Evolutionary conservation across 1,284 basidiomycete species (phyloP).

Genomic region (Ustilago crameri): DNA sequence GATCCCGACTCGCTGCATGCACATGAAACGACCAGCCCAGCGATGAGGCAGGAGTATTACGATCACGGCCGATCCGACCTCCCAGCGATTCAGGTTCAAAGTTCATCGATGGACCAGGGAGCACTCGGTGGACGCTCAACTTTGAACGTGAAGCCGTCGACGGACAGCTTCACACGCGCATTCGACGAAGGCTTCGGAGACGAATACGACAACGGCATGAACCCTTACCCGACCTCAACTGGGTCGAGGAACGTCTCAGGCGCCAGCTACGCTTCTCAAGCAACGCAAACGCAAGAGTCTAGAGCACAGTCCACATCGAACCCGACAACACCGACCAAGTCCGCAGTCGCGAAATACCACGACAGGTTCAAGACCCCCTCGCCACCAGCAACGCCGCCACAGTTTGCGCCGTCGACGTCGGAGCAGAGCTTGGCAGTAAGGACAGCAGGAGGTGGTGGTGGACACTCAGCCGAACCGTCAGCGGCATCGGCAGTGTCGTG

Average conservation of each 20-base stretch:
- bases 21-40: conserved; percentile 1
- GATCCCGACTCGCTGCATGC: conserved; percentile 44
- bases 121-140: background rate
- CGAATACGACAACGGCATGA: conserved; percentile 14
- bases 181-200: conserved; percentile 51
- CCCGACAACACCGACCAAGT: conserved; percentile 22
- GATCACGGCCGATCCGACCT: conserved; percentile 12
- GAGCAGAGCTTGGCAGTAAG: conserved; percentile 14
- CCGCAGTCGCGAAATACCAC: conserved; percentile 27
- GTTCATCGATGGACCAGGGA: conserved; percentile 6
- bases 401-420: conserved; percentile 1
- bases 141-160: conserved; percentile 30
- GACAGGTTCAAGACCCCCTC: conserved; percentile 40
- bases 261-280: conserved; percentile 20
- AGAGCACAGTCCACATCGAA: conserved; percentile 4
- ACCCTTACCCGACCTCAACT: conserved; percentile 26
- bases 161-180: conserved; percentile 41
- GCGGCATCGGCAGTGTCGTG: conserved; percentile 30
- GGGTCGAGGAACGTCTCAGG: conserved; percentile 24
- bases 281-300: conserved; percentile 13
- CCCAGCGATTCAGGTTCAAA: conserved; percentile 28
- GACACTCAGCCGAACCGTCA: conserved; percentile 36
- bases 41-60: conserved; percentile 7
- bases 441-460: conserved; percentile 9
- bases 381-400: conserved; percentile 7